Percentiles rank a stretch among this genome's conserved stretches.
Conservation (phyloP, 2,329 filamentous ascomycete genomes). For the Leptographium flavum region DNA sequence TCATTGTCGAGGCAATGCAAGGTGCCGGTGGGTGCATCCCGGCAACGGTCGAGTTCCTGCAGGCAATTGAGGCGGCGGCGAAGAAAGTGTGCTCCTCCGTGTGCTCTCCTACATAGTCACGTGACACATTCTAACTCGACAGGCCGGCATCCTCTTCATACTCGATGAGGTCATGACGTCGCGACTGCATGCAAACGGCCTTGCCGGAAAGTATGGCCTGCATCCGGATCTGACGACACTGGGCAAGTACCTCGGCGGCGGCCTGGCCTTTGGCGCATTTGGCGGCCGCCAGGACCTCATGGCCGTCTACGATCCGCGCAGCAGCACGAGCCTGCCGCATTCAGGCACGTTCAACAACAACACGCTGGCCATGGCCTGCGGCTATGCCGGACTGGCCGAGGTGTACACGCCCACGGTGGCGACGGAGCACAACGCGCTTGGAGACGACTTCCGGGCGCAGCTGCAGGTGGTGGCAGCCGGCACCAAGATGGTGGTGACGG, state of each 20-base stretch:
- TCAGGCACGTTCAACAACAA: slow-evolving; percentile 48
- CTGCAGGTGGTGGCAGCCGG: slow-evolving; percentile 19
- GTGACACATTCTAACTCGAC: neutral
- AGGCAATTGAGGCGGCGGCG: slow-evolving; percentile 32
- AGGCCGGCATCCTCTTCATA: slow-evolving; percentile 40
- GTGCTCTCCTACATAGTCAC: neutral
- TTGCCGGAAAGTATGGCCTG: slow-evolving; percentile 48
- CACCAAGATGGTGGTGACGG: slow-evolving; percentile 23
- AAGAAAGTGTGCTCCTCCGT: slow-evolving; percentile 20
- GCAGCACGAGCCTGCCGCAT: slow-evolving; percentile 27
- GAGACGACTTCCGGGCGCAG: slow-evolving; percentile 16
- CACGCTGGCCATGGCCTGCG: slow-evolving; percentile 39
- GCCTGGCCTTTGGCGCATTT: slow-evolving; percentile 44
- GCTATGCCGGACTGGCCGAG: slow-evolving; percentile 24
- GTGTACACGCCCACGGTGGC: slow-evolving; percentile 22
- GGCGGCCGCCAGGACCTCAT: slow-evolving; percentile 52
- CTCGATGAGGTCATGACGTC: slow-evolving; percentile 60
- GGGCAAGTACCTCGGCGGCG: slow-evolving; percentile 45
- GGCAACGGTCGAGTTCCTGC: slow-evolving; percentile 35
- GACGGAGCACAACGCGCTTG: slow-evolving; percentile 17
- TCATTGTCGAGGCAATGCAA: slow-evolving; percentile 52
- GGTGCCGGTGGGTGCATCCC: slow-evolving; percentile 43
- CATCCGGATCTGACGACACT: slow-evolving; percentile 35
- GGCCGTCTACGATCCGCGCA: slow-evolving; percentile 47
- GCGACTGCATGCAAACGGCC: slow-evolving; percentile 38